Evolutionary conservation across 1,284 basidiomycete genomes (phyloP), one percentile per base, ranked within the genome.

Genomic region (Cryptococcus hybrid): DNA sequence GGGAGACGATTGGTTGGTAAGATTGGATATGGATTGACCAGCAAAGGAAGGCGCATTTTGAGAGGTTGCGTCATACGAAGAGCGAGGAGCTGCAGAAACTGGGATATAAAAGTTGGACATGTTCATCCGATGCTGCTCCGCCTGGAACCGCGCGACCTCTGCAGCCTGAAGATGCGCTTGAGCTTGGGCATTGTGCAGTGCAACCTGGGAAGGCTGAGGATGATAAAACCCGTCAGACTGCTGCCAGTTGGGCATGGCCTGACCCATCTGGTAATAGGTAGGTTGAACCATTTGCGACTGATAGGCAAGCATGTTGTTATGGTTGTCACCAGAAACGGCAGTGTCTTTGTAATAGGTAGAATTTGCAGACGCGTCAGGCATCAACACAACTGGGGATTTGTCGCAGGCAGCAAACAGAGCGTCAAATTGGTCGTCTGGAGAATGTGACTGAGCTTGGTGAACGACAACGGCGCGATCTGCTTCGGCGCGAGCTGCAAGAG

Each of bases 401-500:
- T 54, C 56, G 52, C 62, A 67, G 47, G 54, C 48, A 34, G 60
- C 56, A 49, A 67, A 54, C 34, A 69, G 50, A 45, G 63, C 58
- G 51, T 63, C 63, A 40, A 70, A 54, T 42, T 62, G 57, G 12
- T 62, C 51, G 18, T 56, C 47, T 47, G n/a, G 42, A 12, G 36
- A 37, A 15, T 34, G 55, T 52, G 38, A 36, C 30, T 3, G 47
- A 24, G 2, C 34, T 55, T 59, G 51, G 51, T 62, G 50, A 49
- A 54, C 51, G 48, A 55, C 50, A 55, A 61, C 39, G 51, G 67
- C 57, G 46, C 45, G 54, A 18, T 71, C 68, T 18, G 66, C 66
- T 63, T 71, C 68, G 13, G 68, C 71, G 54, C 71, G 65, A 12
- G 66, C 66, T 36, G 73, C 73, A 39, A 74, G 71, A 5, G 67